Evolutionary conservation across 1,284 basidiomycete species (phyloP).

Genomic region (Fomitiporia mediterranea): DNA sequence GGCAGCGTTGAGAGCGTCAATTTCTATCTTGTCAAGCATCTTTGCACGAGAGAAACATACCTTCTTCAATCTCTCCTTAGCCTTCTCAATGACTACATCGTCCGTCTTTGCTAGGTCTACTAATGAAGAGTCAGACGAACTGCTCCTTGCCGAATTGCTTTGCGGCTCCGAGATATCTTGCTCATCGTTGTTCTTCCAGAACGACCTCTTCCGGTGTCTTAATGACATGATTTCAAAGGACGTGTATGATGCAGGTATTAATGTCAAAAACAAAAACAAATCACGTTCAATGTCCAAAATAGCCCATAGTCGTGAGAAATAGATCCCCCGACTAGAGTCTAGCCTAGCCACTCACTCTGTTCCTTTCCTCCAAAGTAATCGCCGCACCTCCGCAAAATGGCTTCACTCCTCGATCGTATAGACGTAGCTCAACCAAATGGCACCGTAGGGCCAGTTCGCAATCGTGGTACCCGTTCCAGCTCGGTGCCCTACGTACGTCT

Average conservation of each 20-base stretch:
- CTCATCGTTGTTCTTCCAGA: background rate
- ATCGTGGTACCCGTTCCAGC: constrained; percentile 40
- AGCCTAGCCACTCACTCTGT: no score
- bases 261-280: no score
- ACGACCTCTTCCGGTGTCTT: constrained; percentile 5
- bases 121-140: background rate
- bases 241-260: no score
- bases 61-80: constrained; percentile 9
- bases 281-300: no score
- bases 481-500: constrained; percentile 65
- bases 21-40: no score
- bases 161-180: background rate
- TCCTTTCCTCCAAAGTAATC: no score
- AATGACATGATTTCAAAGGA: no score
- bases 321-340: no score
- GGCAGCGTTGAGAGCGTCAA: no score
- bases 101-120: background rate
- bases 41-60: no score
- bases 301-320: no score
- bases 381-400: constrained; percentile 38
- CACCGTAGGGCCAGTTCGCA: constrained; percentile 54
- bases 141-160: background rate
- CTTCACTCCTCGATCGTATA: constrained; percentile 66
- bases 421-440: constrained; percentile 40
- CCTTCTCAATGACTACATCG: background rate